These are phyloP conservation scores for Fusarium albidum DNA, from an alignment of 2,329 filamentous ascomycete species.

Conservation along the genomic window DNA sequence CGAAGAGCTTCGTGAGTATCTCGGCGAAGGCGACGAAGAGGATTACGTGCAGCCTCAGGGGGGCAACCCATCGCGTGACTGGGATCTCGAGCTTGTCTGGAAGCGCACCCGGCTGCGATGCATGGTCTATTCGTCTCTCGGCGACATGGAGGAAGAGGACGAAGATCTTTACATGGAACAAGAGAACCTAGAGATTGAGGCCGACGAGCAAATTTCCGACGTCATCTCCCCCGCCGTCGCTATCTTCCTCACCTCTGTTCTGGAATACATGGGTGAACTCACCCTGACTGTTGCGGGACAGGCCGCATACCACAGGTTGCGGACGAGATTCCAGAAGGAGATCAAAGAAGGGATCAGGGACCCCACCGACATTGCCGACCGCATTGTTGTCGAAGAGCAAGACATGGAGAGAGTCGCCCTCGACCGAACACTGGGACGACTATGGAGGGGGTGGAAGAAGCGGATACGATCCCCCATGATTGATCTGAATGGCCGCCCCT, in stretches of 20 bases:
- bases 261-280: conserved; percentile 94
- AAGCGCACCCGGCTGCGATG: conserved; percentile 91
- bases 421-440: conserved; percentile 83
- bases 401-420: conserved; percentile 95
- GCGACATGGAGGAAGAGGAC: conserved; percentile 97
- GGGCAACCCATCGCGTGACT: conserved; percentile 63
- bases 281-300: conserved; percentile 87
- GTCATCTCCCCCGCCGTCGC: conserved; percentile 89
- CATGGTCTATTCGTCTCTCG: conserved; percentile 97
- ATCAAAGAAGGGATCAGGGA: conserved; percentile 60
- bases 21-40: conserved; percentile 81
- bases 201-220: conserved; percentile 67
- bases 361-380: conserved; percentile 63
- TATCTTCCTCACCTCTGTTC: conserved; percentile 93
- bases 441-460: conserved; percentile 98
- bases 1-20: conserved; percentile 86
- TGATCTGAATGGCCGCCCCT: conserved; percentile 57
- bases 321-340: conserved; percentile 65
- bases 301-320: conserved; percentile 77
- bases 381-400: conserved; percentile 83
- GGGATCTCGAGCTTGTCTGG: conserved; percentile 94
- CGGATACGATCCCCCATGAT: conserved; percentile 68
- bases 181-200: conserved; percentile 72
- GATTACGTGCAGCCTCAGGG: conserved; percentile 67
- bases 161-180: conserved; percentile 89